A percentile compares a stretch with the other conserved stretches of the same genome.
phyloP scores from a whole-genome alignment of 495 filamentous ascomycete species.

The Viridothelium virens region DNA sequence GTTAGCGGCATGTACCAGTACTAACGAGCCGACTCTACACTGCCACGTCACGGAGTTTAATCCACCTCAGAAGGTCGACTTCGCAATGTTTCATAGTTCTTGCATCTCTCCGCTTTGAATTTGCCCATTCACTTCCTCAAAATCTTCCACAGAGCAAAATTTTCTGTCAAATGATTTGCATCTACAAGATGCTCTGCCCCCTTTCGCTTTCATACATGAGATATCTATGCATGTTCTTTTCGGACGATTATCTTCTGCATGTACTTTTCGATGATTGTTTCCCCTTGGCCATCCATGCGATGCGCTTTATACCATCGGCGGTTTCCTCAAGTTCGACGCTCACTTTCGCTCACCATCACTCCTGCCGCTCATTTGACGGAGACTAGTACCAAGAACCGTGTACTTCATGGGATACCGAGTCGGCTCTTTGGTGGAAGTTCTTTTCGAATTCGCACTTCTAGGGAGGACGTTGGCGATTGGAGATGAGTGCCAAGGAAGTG shows the following conservation, averaged over 20 bases:
- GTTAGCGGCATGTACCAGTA: background rate
- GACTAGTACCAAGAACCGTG: background rate
- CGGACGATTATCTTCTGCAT: background rate
- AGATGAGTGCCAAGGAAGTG: slow-evolving; percentile 9
- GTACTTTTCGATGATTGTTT: background rate
- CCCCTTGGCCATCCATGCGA: too few species aligned
- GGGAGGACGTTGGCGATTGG: background rate
- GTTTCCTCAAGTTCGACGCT: background rate
- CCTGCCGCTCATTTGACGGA: slow-evolving; percentile 9
- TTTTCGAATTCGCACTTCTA: slow-evolving; percentile 11
- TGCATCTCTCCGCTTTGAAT: background rate
- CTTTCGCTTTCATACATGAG: background rate
- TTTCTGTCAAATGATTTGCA: background rate
- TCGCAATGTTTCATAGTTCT: background rate
- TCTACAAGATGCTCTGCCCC: background rate
- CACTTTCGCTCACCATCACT: slow-evolving; percentile 4
- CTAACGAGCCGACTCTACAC: background rate
- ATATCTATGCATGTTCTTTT: background rate
- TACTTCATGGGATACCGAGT: background rate
- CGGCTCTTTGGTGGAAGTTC: background rate
- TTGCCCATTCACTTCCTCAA: too few species aligned
- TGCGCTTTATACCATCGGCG: background rate
- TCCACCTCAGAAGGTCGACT: background rate
- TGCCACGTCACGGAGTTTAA: background rate
- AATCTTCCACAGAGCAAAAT: background rate